Evolutionary conservation across 2,329 filamentous ascomycete species (phyloP), one percentile per base, ranked within the genome.

Genomic region (Xylaria sp.): DNA sequence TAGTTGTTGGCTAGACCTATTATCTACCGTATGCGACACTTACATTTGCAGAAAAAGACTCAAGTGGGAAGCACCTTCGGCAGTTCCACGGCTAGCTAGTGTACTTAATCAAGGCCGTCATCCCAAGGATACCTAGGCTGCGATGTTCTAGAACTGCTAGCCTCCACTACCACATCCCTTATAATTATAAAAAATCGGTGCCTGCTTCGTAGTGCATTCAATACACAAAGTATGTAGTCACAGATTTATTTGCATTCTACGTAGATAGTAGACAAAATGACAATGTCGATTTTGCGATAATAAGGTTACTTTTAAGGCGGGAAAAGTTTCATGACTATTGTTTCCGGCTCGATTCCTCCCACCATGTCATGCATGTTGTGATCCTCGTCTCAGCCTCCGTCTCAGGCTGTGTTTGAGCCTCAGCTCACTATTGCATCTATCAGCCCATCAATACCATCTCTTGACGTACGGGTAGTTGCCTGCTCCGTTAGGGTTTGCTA

Each of bases 381-480:
- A 67, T 54, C 60, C 60, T 48, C 48, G 67, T 63, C 63, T 59
- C 67, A 69, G 67, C 60, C 64, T 40, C 58, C 54, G 68, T 69
- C 64, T 69, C 68, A 65, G 12, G 50, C 53, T 40, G 44, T 44
- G 68, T 69, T 68, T 69, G 68, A 67, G 64, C 54, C 57, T 67
- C 50, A 63, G 35, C 48, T 48, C 35, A 13, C 42, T 58, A 37
- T 63, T 63, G 1, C 16, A 9, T n/a, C 27, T 27, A 32, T 32
- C n/a, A 37, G 37, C 51, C 51, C 57, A 58, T 35, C 6, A 54
- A 32, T 35, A 35, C 4, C 51, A 48, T 54, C 18, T n/a, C n/a
- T 3, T 63, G 27, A 23, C 18, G 5, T 35, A 35, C 32, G n/a
- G n/a, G n/a, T 42, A 23, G 42, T 12, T 51, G 12, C 18, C 27